A percentile compares a stretch with the other conserved stretches of the same genome.
phyloP scores from a whole-genome alignment of 108 stramenopile genomes.

The Seminavis robusta region DNA sequence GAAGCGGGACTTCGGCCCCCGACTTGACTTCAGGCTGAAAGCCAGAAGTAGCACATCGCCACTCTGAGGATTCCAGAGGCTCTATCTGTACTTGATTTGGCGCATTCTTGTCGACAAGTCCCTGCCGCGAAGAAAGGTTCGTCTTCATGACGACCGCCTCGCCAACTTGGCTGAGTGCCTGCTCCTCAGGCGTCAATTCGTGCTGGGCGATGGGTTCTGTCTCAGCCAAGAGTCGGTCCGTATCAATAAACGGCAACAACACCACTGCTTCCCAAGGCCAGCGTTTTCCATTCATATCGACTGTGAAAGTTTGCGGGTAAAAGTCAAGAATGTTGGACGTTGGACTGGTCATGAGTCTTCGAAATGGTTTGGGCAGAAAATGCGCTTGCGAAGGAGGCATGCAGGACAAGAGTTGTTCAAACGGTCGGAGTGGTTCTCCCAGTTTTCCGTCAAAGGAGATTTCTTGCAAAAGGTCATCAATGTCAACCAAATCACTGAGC shows the following conservation, averaged over 20 bases:
- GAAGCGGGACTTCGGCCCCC: slow-evolving; percentile 42
- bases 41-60: too few species aligned
- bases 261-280: slow-evolving; percentile 98
- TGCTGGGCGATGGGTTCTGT: slow-evolving; percentile 49
- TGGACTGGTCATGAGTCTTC: slow-evolving; percentile 82
- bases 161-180: slow-evolving; percentile 61
- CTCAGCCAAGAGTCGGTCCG: slow-evolving; percentile 67
- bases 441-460: slow-evolving; percentile 54
- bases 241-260: slow-evolving; percentile 96
- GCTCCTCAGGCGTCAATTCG: slow-evolving; percentile 51
- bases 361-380: slow-evolving; percentile 91
- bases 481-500: slow-evolving; percentile 90
- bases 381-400: slow-evolving; percentile 92
- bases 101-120: too few species aligned
- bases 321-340: slow-evolving; percentile 86
- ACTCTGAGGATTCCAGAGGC: too few species aligned
- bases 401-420: slow-evolving; percentile 94
- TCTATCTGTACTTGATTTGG: too few species aligned
- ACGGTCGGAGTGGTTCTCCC: slow-evolving; percentile 86
- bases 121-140: too few species aligned
- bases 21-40: slow-evolving; percentile 57
- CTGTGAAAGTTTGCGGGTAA: slow-evolving; percentile 82
- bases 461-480: slow-evolving; percentile 62
- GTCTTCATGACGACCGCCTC: slow-evolving; percentile 38
- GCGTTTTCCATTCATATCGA: slow-evolving; percentile 92